These are phyloP conservation scores for Xylaria intraflava DNA, from an alignment of 495 filamentous ascomycete species.

Conservation along the genomic window DNA sequence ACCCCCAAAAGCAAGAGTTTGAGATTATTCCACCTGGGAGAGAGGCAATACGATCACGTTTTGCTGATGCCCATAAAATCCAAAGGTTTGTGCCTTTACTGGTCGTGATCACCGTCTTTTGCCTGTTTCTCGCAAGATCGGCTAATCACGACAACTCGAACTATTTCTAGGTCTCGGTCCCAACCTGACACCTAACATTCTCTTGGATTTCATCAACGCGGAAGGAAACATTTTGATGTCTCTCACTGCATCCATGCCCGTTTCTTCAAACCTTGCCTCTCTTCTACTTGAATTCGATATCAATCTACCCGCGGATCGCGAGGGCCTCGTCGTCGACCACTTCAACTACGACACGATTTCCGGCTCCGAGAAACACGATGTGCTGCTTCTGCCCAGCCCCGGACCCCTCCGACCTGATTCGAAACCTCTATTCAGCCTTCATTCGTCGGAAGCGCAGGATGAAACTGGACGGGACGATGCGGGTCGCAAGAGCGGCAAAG, in stretches of 20 bases:
- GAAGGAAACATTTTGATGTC: constrained; percentile 87
- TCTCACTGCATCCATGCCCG: constrained; percentile 67
- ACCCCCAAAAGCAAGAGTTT: constrained; percentile 81
- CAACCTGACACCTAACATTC: constrained; percentile 71
- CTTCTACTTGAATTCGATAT: constrained; percentile 89
- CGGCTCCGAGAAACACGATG: constrained; percentile 77
- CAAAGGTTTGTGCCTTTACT: constrained; percentile 56
- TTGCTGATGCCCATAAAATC: constrained; percentile 79
- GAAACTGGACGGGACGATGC: constrained; percentile 8
- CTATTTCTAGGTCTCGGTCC: constrained; percentile 67
- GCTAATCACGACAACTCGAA: constrained; percentile 17
- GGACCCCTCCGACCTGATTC: constrained; percentile 56
- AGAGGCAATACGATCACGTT: constrained; percentile 83
- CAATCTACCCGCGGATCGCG: constrained; percentile 75
- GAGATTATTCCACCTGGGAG: constrained; percentile 78
- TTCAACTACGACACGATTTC: constrained; percentile 82
- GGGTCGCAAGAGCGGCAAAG: neutral
- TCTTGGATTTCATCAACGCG: constrained; percentile 86
- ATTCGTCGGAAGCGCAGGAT: constrained; percentile 31
- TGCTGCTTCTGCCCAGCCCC: constrained; percentile 67
- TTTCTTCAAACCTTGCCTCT: constrained; percentile 72
- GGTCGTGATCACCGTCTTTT: neutral
- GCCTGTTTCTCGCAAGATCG: neutral
- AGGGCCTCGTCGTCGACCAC: constrained; percentile 81
- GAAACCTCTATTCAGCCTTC: constrained; percentile 71